These are phyloP conservation scores for Fusarium pilosicola DNA, from an alignment of 2,329 filamentous ascomycete genomes.

Conservation along the genomic window DNA sequence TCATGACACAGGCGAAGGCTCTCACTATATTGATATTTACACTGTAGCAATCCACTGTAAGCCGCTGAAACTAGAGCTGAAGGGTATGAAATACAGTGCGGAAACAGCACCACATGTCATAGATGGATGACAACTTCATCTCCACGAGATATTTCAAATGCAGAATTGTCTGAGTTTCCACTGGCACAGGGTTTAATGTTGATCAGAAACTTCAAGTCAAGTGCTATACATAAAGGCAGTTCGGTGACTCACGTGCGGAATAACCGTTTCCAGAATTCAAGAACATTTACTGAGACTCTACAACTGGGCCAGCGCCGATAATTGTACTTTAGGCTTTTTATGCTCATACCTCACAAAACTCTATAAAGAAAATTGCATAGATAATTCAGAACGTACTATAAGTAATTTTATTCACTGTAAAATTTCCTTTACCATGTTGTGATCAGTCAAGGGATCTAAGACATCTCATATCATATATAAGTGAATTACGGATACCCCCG, in stretches of 20 bases:
- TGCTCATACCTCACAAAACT: not conserved
- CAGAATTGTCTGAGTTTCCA: not conserved
- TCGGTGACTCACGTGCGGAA: not conserved
- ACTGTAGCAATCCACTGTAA: constrained; percentile 1
- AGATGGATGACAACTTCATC: not conserved
- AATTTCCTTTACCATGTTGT: not conserved
- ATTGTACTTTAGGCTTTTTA: no score
- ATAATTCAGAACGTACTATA: not conserved
- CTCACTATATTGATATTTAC: not conserved
- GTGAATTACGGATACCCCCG: not conserved
- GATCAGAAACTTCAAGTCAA: not conserved
- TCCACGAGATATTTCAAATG: not conserved
- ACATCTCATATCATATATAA: not conserved
- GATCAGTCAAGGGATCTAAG: not conserved
- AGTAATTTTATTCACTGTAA: not conserved
- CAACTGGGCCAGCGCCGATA: not conserved
- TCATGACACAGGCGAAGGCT: constrained; percentile 28
- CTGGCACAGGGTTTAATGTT: not conserved
- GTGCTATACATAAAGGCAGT: not conserved
- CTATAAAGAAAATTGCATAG: not conserved
- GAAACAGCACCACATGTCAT: no score
- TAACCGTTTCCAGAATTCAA: not conserved
- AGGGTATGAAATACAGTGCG: constrained; percentile 1
- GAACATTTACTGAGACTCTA: not conserved
- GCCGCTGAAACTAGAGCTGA: not conserved